Evolutionary conservation across 1,284 basidiomycete genomes (phyloP).

Genomic region (Gomphus bonarii): DNA sequence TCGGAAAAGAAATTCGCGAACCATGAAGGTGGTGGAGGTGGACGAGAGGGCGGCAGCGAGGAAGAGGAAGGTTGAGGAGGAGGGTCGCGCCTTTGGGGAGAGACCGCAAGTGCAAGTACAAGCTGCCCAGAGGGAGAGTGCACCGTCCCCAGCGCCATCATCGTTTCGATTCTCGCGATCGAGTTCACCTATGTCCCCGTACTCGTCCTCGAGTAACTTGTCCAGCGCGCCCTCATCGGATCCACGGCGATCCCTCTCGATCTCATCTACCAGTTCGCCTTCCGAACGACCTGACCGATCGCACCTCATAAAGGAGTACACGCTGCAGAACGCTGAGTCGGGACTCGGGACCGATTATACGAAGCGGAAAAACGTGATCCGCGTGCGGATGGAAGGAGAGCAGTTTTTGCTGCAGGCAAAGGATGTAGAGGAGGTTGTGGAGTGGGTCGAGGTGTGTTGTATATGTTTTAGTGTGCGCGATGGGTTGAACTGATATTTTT

Average conservation of each 20-base stretch:
- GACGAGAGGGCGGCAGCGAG: slow-evolving; percentile 11
- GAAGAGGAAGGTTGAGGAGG: slow-evolving; percentile 15
- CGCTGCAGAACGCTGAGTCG: slow-evolving; percentile 84
- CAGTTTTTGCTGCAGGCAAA: slow-evolving; percentile 93
- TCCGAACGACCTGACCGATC: not conserved
- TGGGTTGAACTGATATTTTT: slow-evolving; percentile 5
- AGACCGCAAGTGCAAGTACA: not conserved
- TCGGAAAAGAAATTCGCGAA: slow-evolving; percentile 17
- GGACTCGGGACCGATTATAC: slow-evolving; percentile 92
- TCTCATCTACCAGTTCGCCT: slow-evolving; percentile 5
- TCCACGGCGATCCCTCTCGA: not conserved
- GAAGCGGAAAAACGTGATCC: slow-evolving; percentile 93
- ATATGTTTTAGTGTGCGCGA: slow-evolving; percentile 7
- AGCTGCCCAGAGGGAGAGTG: not conserved
- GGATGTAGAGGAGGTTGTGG: slow-evolving; percentile 78
- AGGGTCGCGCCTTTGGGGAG: not conserved
- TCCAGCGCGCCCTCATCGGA: not conserved
- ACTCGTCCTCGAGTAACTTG: slow-evolving; percentile 1
- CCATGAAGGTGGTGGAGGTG: slow-evolving; percentile 12
- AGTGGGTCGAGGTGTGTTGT: slow-evolving; percentile 84
- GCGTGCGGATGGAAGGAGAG: slow-evolving; percentile 87
- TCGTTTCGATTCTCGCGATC: not conserved
- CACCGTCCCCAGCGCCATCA: not conserved
- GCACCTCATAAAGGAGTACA: slow-evolving; percentile 40
- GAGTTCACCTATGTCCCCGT: slow-evolving; percentile 2